A percentile compares a stretch with the other conserved stretches of the same genome.
These are phyloP conservation scores for Coniferiporia weirii DNA, from an alignment of 1,284 basidiomycete species.

Conservation along the genomic window DNA sequence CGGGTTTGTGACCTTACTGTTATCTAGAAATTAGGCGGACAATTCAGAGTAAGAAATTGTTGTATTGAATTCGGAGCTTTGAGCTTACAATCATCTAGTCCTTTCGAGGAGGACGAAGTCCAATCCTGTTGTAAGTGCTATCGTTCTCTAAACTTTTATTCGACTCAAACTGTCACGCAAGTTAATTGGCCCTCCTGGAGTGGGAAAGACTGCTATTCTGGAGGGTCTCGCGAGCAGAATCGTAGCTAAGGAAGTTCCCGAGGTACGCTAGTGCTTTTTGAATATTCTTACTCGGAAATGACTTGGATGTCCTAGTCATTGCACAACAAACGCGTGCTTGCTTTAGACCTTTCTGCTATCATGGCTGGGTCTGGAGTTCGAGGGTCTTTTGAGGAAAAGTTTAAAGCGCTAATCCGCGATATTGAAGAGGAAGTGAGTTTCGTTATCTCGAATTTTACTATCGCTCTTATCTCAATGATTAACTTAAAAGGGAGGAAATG, in stretches of 20 bases:
- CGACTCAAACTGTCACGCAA: slow-evolving; percentile 24
- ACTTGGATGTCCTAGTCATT: slow-evolving; percentile 49
- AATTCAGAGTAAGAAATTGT: slow-evolving; percentile 67
- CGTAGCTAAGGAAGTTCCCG: slow-evolving; percentile 87
- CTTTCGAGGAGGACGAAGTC: slow-evolving; percentile 79
- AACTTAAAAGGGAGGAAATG: slow-evolving; percentile 47
- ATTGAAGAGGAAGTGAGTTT: slow-evolving; percentile 73
- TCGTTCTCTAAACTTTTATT: background rate
- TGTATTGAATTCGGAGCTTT: background rate
- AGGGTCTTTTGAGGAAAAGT: slow-evolving; percentile 90
- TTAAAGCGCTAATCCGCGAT: slow-evolving; percentile 81
- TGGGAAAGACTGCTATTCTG: slow-evolving; percentile 89
- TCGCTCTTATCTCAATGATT: too few relatives aligned
- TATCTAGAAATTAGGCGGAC: slow-evolving; percentile 78
- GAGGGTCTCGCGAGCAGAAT: slow-evolving; percentile 90
- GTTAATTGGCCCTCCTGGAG: slow-evolving; percentile 78
- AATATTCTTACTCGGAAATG: background rate
- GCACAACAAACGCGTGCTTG: slow-evolving; percentile 76
- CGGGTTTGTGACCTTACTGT: background rate
- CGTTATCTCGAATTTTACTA: background rate
- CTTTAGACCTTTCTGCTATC: slow-evolving; percentile 76
- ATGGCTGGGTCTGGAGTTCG: slow-evolving; percentile 86
- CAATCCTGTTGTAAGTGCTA: slow-evolving; percentile 69
- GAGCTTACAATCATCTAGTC: slow-evolving; percentile 39
- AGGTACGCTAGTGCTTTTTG: slow-evolving; percentile 42